Evolutionary conservation across 2,329 filamentous ascomycete genomes (phyloP), one percentile per base, ranked within the genome.

Genomic region (Chaetoscypha palmicola): DNA sequence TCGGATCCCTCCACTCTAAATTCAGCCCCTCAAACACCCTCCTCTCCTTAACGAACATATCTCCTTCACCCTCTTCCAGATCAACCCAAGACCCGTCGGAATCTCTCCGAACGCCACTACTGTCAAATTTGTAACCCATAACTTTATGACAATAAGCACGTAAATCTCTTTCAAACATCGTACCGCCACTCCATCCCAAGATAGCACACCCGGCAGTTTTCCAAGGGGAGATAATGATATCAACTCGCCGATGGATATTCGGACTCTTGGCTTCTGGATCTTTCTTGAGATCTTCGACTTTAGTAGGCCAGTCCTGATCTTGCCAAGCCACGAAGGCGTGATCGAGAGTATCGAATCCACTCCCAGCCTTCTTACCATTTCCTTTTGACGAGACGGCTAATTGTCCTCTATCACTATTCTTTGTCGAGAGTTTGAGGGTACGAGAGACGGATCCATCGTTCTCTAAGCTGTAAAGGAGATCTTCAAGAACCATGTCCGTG

Each of bases 311-410:
- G 3, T 63, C 39, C 0, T 82, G 82, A 57, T 89, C 72, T 60
- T 94, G 86, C 91, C 91, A 97, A 0, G 96, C 88, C 1, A 96
- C 84, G 41, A 97, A 68, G 0, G 89, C 89, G 63, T 96, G 96
- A 63, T 97, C 90, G 1, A 97, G 72, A 0, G 81, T 86, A 60
- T 96, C 90, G 53, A 95, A 96, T 0, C 86, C 86, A 17, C 72
- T 67, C 5, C 38, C 28, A 19, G 28, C 17, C 0, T 74, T 73
- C 17, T 51, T 58, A 23, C 60, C 59, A 36, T 12, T 32, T 12
- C 72, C 73, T 49, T 72, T 74, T 73, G 73, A 79, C 14, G 64
- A 61, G 5, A 78, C 63, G 1, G 77, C 69, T 17, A 57, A 62
- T 56, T 96, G 89, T 3, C 78, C 82, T 20, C 89, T 77, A 41